Base-by-base conservation (phyloP, 352 stramenopile species). In the Phytophthora aleatoria region DNA sequence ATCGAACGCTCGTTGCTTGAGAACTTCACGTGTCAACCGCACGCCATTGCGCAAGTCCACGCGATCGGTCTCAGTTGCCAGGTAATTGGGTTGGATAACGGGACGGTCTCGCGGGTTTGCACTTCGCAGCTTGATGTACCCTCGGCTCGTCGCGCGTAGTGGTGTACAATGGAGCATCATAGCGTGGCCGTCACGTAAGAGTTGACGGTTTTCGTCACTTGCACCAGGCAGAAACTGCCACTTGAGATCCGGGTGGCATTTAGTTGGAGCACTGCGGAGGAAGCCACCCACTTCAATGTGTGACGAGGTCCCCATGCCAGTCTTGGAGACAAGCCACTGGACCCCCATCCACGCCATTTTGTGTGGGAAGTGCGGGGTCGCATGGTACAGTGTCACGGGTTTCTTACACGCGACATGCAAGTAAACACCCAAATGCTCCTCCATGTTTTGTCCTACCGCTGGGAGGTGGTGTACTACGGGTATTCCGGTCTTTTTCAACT, bases 401-500 rank as follows among this genome's bases (percentile, higher is more conserved):
- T 94, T 85, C 35, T 83, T 91, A 67, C 81, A 93, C 50, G 71
- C 54, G 68, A 90, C 93, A 67, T 95, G 83, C 38, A 95, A 72
- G 60, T 95, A 95, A n/a, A 93, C 69, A 20, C 92, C 85, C 26
- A 95, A 56, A 51, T 95, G 87, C 42, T 95, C 87, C 51, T 95
- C 85, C 74, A 95, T 77, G 76, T 95, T 92, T 54, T 89, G 71
- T 31, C 87, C 87, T 15, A 95, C 85, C 13, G 84, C 82, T 3
- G 85, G 78, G 26, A 91, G 33, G 64, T 94, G 67, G 27, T 91
- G 73, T n/a, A 93, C 72, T 12, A 93, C 54, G 1, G 84, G 81
- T 24, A 95, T 71, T 27, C 69, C 78, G 10, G 92, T 35, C 7
- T 91, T 72, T 24, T 82, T 84, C 38, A 95, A 48, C 42, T 92